These are phyloP conservation scores for Penicillium silybi DNA, from an alignment of 495 filamentous ascomycete genomes.

Conservation along the genomic window DNA sequence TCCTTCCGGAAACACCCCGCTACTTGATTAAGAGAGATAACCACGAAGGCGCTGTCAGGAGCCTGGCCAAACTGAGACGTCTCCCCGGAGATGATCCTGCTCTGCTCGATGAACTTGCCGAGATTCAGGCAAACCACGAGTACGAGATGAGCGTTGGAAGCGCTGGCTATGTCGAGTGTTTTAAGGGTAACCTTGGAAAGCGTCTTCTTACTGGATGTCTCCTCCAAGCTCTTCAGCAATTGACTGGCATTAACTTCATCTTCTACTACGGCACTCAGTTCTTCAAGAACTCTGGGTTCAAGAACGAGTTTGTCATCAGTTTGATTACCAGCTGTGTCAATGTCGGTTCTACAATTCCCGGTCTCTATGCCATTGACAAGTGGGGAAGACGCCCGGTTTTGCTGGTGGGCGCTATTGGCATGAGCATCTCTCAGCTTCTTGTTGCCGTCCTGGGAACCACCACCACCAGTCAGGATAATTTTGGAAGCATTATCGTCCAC, in stretches of 20 bases:
- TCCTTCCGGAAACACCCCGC: conserved; percentile 80
- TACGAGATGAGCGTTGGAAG: conserved; percentile 61
- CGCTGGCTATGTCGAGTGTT: conserved; percentile 6
- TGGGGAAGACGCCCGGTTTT: conserved; percentile 65
- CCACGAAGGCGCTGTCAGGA: conserved; percentile 54
- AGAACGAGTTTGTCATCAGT: conserved; percentile 56
- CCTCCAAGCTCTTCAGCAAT: conserved; percentile 71
- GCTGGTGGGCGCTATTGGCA: conserved; percentile 63
- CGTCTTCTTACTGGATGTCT: conserved; percentile 66
- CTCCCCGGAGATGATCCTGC: conserved; percentile 56
- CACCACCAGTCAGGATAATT: conserved; percentile 16
- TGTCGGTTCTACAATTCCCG: conserved; percentile 59
- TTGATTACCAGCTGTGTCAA: conserved; percentile 66
- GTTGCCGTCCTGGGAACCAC: conserved; percentile 62
- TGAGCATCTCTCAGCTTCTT: conserved; percentile 59
- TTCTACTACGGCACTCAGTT: conserved; percentile 69
- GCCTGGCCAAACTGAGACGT: conserved; percentile 62
- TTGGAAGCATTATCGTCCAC: neutral
- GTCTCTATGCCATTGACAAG: conserved; percentile 62
- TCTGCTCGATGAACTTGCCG: conserved; percentile 60
- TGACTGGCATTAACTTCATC: conserved; percentile 70
- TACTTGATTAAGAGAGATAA: conserved; percentile 67
- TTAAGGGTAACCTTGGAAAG: conserved; percentile 45
- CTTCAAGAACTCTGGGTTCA: conserved; percentile 57
- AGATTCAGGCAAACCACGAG: conserved; percentile 72